phyloP scores from a whole-genome alignment of 1,139 yeast genomes.

The Saccharomyces hybrid region DNA sequence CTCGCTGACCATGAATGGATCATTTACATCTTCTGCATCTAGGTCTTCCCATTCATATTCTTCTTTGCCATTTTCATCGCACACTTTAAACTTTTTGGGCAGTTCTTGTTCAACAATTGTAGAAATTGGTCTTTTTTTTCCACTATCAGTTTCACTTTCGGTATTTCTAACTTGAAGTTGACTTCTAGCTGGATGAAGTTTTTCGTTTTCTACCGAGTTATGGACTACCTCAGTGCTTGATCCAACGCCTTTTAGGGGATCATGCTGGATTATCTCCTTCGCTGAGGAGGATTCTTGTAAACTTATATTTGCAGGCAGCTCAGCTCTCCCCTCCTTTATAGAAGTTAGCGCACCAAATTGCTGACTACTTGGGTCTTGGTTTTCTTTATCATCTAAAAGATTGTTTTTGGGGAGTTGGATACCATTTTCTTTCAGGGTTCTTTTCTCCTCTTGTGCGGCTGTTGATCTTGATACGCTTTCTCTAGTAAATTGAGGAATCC shows the following conservation, averaged over 20 bases:
- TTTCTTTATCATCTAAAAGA: constrained; percentile 18
- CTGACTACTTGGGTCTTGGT: constrained; percentile 16
- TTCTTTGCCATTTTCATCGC: constrained; percentile 29
- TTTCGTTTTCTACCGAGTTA: constrained; percentile 5
- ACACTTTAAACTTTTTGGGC: constrained; percentile 30
- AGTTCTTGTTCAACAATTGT: constrained; percentile 31
- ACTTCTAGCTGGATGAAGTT: constrained; percentile 3
- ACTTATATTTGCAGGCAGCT: background rate
- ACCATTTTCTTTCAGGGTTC: background rate
- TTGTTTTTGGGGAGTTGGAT: background rate
- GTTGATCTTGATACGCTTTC: constrained; percentile 8
- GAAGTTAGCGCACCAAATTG: constrained; percentile 6
- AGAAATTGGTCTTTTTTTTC: constrained; percentile 30
- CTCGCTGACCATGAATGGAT: constrained; percentile 93
- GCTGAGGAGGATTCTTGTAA: background rate
- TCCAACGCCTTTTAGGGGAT: constrained; percentile 1
- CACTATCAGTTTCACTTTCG: constrained; percentile 14
- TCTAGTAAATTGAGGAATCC: constrained; percentile 14
- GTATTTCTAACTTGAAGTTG: background rate
- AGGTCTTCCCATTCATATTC: constrained; percentile 76
- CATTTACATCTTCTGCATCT: constrained; percentile 84
- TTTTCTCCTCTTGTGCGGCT: background rate
- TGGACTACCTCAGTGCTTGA: constrained; percentile 2
- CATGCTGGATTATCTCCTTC: background rate
- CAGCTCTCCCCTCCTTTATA: background rate